phyloP scores from a whole-genome alignment of 306 rosid species.

The Sicyos edulis region DNA sequence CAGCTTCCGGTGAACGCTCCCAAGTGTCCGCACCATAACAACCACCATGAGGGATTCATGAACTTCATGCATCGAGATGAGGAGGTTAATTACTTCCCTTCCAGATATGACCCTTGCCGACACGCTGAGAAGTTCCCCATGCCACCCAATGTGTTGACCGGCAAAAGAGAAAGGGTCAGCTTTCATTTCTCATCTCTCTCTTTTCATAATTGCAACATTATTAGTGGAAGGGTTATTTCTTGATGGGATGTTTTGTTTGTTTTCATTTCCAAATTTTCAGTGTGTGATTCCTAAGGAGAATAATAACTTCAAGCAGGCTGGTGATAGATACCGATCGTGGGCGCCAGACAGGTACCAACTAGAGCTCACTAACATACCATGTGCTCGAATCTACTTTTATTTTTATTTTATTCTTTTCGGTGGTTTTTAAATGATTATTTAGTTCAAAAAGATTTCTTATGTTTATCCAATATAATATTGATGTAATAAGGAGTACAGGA shows the following conservation, averaged over 20 bases:
- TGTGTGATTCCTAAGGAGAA: slow-evolving; percentile 59
- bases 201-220: too few relatives aligned
- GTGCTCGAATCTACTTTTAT: too few relatives aligned
- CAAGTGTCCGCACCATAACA: slow-evolving; percentile 78
- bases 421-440: too few relatives aligned
- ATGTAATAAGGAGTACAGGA: too few relatives aligned
- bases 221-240: neutral
- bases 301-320: slow-evolving; percentile 85
- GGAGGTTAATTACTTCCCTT: slow-evolving; percentile 94
- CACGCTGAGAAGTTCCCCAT: slow-evolving; percentile 71
- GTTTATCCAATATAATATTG: too few relatives aligned
- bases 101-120: slow-evolving; percentile 66
- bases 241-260: too few relatives aligned
- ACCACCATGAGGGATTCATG: slow-evolving; percentile 88
- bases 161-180: slow-evolving; percentile 80
- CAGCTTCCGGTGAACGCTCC: slow-evolving; percentile 91
- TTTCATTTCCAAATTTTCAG: too few relatives aligned
- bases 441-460: too few relatives aligned
- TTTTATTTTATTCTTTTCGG: too few relatives aligned
- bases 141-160: slow-evolving; percentile 41
- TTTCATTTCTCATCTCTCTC: neutral
- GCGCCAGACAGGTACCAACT: slow-evolving; percentile 64
- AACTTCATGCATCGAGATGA: slow-evolving; percentile 92
- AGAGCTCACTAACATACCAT: too few relatives aligned
- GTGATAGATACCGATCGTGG: slow-evolving; percentile 83